Evolutionary conservation across 140 eudicot species (phyloP).

Genomic region (Artemisia princeps): DNA sequence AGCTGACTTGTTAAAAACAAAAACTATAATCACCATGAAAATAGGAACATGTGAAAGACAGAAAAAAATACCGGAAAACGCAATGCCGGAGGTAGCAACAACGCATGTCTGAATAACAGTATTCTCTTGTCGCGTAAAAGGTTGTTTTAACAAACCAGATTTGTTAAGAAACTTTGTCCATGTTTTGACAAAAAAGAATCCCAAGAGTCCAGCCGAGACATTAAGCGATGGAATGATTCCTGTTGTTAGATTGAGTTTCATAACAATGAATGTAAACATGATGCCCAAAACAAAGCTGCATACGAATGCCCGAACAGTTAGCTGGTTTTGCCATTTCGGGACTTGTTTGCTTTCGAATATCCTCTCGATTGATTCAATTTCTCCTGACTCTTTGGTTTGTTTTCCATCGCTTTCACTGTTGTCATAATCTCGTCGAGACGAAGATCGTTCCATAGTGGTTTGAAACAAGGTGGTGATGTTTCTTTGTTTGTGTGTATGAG

Average conservation of each 20-base stretch:
- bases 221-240: slow-evolving; percentile 89
- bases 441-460: slow-evolving; percentile 30
- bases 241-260: slow-evolving; percentile 89
- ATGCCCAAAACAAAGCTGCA: slow-evolving; percentile 54
- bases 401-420: slow-evolving; percentile 30
- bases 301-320: slow-evolving; percentile 71
- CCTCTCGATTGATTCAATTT: slow-evolving; percentile 48
- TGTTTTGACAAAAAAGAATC: slow-evolving; percentile 82
- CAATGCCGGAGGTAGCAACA: slow-evolving; percentile 91
- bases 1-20: slow-evolving; percentile 14
- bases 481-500: background rate
- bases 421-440: slow-evolving; percentile 28
- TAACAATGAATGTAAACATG: slow-evolving; percentile 80
- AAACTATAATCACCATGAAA: slow-evolving; percentile 2
- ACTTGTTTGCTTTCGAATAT: slow-evolving; percentile 68
- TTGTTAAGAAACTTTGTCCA: slow-evolving; percentile 71
- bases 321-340: slow-evolving; percentile 76
- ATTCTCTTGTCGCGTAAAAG: slow-evolving; percentile 89
- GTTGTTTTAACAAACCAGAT: slow-evolving; percentile 69
- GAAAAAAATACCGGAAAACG: slow-evolving; percentile 61
- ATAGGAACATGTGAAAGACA: background rate
- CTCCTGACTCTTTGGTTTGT: slow-evolving; percentile 16
- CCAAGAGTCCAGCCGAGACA: slow-evolving; percentile 91
- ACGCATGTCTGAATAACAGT: slow-evolving; percentile 97
- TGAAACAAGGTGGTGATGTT: background rate